A percentile compares a stretch with the other conserved stretches of the same genome.
Conservation (phyloP, 768 basidiomycete species). For the Lactarius evosmus region DNA sequence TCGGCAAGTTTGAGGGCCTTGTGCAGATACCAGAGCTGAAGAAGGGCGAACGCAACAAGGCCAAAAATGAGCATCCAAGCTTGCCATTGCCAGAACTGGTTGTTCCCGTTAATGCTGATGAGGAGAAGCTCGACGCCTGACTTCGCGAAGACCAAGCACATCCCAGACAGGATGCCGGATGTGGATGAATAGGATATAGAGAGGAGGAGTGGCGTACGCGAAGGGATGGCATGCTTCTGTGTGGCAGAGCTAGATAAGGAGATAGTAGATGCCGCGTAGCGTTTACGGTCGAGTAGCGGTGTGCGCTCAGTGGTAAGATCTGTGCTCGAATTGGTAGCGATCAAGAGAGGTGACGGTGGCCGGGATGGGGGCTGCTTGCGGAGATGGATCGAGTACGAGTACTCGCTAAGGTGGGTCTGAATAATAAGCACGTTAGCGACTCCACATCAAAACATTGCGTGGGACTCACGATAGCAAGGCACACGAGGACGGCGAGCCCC, state of each 20-base stretch:
- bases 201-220: constrained; percentile 56
- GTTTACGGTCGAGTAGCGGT: constrained; percentile 48
- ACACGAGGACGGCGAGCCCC: constrained; percentile 53
- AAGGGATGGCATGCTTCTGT: constrained; percentile 30
- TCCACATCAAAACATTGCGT: neutral
- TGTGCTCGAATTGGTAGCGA: constrained; percentile 30
- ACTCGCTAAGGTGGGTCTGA: constrained; percentile 75
- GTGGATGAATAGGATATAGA: constrained; percentile 85
- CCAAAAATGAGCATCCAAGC: constrained; percentile 77
- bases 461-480: constrained; percentile 58
- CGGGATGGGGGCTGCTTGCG: constrained; percentile 39
- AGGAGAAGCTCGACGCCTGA: constrained; percentile 87
- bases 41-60: constrained; percentile 67
- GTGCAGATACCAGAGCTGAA: constrained; percentile 84
- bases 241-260: constrained; percentile 19
- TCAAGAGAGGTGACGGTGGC: constrained; percentile 33
- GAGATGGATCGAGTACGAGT: constrained; percentile 46
- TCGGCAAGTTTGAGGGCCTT: constrained; percentile 76
- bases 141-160: constrained; percentile 93
- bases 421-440: constrained; percentile 7
- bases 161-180: constrained; percentile 85
- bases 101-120: constrained; percentile 67
- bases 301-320: constrained; percentile 46
- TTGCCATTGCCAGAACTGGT: constrained; percentile 83
- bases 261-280: constrained; percentile 33